Evolutionary conservation across 805 yeast genomes (phyloP), one percentile per base, ranked within the genome.

Genomic region (Sungouiozyma ichnusensis): DNA sequence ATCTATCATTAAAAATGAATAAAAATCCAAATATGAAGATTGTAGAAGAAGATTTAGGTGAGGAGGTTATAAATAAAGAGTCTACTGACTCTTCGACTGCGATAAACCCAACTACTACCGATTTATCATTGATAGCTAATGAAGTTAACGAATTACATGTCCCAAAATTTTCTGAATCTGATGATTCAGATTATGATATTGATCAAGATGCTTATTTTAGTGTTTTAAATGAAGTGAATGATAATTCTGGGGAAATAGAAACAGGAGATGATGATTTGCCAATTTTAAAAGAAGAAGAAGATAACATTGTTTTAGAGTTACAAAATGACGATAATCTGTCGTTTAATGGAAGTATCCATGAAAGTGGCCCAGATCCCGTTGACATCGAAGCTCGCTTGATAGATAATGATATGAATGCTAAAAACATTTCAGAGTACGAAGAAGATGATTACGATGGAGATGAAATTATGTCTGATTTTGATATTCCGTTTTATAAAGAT

Each of bases 1-100:
- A 18, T 14, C n/a, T 17, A 6, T 17, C 33, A 41, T 17, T 16
- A 24, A 15, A 3, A 33, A 16, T 13, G 32, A 35, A 32, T 41
- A 46, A 27, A 48, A 40, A 39, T 50, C 15, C 19, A n/a, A 36
- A 17, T 16, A 29, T 4, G 29, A 17, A 32, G 38, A 16, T 15
- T 34, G 16, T 35, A 3, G 39, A 45, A n/a, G 48, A 50, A 54
- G 83, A 76, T 57, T 66, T 77, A 19, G 84, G 84, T 16, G 84
- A 77, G 55, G 82, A 73, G 36, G 60, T 72, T 2, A 44, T 51
- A 18, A 53, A 44, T 6, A 20, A 33, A 15, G 16, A 39, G 27
- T 33, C 34, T 27, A 27, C 15, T 15, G 6, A 20, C n/a, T 27
- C 17, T 20, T 37, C 39, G 31, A 24, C 39, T 47, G 18, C 35